A percentile compares a stretch with the other conserved stretches of the same genome.
Conservation (phyloP, 2,329 filamentous ascomycete species). For the Arthroderma sp. region DNA sequence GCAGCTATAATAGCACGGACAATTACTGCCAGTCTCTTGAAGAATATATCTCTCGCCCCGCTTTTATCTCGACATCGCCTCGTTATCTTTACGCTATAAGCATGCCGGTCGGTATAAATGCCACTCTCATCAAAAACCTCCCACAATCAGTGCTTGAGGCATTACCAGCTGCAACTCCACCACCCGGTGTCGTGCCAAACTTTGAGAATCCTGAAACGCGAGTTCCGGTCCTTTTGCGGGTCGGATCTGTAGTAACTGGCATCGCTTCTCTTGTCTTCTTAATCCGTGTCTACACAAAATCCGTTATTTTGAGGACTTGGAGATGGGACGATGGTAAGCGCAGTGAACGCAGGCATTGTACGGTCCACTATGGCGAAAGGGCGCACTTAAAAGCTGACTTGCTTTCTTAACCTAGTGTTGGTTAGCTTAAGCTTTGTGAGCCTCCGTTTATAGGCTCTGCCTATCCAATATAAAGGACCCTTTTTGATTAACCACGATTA, state of each 20-base stretch:
- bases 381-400: neutral
- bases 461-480: neutral
- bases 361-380: too few relatives aligned
- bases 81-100: too few relatives aligned
- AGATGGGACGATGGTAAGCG: constrained; percentile 1
- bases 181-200: neutral
- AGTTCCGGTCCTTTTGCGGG: neutral
- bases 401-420: neutral
- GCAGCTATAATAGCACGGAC: too few relatives aligned
- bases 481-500: neutral
- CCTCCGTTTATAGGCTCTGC: neutral
- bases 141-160: neutral
- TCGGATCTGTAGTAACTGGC: neutral
- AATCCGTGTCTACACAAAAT: neutral
- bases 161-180: neutral
- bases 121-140: neutral
- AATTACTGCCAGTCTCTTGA: too few relatives aligned
- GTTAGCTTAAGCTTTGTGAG: constrained; percentile 1
- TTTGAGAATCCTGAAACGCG: neutral
- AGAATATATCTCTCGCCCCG: too few relatives aligned
- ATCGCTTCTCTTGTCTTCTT: constrained; percentile 1
- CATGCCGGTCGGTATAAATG: neutral
- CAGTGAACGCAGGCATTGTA: too few relatives aligned
- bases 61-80: too few relatives aligned
- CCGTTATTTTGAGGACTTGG: constrained; percentile 1